Base-by-base conservation (phyloP, 2,329 filamentous ascomycete genomes). In the Pseudogymnoascus sp. region DNA sequence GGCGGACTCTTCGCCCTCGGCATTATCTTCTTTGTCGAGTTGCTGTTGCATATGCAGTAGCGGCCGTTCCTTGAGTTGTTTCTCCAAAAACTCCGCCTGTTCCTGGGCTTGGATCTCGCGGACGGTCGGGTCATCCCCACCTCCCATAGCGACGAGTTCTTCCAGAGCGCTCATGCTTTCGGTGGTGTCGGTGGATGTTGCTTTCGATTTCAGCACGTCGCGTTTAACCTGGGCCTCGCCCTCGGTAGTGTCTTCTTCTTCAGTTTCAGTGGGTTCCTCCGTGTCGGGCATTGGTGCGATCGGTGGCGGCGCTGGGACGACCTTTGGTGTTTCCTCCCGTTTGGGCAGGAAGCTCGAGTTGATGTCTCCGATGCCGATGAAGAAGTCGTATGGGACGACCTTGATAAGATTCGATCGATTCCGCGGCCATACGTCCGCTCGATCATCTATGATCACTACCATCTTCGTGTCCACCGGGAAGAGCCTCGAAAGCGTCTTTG, bases 381-480 rank as follows among this genome's bases (percentile, higher is more conserved):
- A 99, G 77, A 99, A 99, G 74, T 97, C 93, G 74, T 96, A 99
- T 0, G 93, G 91, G 1, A 88, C 87, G 36, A 99, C 95, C 74
- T 96, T 96, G 78, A 99, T 91, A 37, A 99, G 83, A 71, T 99
- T 97, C 4, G 89, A 85, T 69, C 89, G 89, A 82, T 96, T 97
- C 69, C 88, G 86, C 1, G 86, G 86, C 95, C 95, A 99, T 6
- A 99, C 93, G 74, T 99, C 95, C 62, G 91, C 91, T 69, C 95
- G 86, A 75, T 99, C 95, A 73, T 99, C 95, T 68, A 99, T 99
- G 70, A 99, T 97, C 64, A 97, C 93, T 0, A 97, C 96, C 95
- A 99, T 99, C 76, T 96, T 93, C 5, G 93, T 97, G 76, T 96
- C 96, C 65, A 96, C 91, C 4, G 96, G 95, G 74, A 99, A 99